These are phyloP conservation scores for Ceratocystis cacaofunesta DNA, from an alignment of 2,329 filamentous ascomycete genomes.

Conservation along the genomic window DNA sequence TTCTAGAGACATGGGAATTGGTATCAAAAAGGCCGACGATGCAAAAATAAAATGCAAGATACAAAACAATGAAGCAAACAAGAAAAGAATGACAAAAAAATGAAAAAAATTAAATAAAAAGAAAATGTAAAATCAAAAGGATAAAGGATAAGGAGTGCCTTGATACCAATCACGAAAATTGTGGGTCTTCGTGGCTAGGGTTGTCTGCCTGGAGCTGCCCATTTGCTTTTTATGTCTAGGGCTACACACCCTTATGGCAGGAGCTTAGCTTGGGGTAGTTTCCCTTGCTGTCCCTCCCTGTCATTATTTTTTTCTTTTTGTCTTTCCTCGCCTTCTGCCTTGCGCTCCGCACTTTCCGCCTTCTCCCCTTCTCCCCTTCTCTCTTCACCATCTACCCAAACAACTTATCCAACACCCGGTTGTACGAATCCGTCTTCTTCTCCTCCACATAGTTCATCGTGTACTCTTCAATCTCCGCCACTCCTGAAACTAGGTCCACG, in stretches of 20 bases:
- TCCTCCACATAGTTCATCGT: slow-evolving; percentile 39
- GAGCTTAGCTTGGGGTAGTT: too few relatives aligned
- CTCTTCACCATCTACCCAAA: slow-evolving; percentile 38
- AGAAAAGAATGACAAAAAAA: not conserved
- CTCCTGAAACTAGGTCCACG: slow-evolving; percentile 46
- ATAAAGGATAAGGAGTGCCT: not conserved
- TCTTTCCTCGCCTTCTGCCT: too few relatives aligned
- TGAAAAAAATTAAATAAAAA: not conserved
- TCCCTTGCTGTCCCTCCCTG: too few relatives aligned
- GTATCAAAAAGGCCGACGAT: not conserved
- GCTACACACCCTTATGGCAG: too few relatives aligned
- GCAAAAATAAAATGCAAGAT: not conserved
- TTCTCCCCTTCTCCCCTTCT: not conserved
- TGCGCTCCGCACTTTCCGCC: not conserved
- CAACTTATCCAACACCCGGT: slow-evolving; percentile 35
- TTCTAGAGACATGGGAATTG: not conserved
- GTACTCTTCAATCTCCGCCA: slow-evolving; percentile 55
- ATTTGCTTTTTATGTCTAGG: not conserved
- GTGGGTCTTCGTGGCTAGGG: not conserved
- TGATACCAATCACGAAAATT: not conserved
- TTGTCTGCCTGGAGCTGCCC: not conserved
- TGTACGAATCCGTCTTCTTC: slow-evolving; percentile 28
- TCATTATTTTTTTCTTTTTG: too few relatives aligned
- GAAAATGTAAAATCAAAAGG: not conserved
- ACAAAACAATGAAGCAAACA: not conserved